These are phyloP conservation scores for Rhynchospora pubera DNA, from an alignment of 176 grass and related monocot species.

Conservation along the genomic window DNA sequence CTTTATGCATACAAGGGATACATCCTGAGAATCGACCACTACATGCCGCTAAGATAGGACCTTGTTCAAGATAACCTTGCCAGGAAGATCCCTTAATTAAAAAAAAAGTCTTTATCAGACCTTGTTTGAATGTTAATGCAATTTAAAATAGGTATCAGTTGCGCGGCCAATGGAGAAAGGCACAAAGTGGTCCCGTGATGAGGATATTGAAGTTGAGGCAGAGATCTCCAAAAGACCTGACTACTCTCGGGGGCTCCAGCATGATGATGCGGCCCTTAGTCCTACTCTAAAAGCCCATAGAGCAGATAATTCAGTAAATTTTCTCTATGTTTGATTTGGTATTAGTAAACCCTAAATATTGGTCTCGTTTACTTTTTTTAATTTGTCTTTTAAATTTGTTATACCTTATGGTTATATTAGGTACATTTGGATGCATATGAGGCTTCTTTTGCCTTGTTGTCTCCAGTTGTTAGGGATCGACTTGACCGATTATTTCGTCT, in stretches of 20 bases:
- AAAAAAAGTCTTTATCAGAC: slow-evolving; percentile 17
- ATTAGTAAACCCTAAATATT: background rate
- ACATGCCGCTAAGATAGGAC: background rate
- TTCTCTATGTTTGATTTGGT: background rate
- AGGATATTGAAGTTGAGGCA: slow-evolving; percentile 34
- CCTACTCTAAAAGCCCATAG: slow-evolving; percentile 49
- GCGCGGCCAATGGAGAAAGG: slow-evolving; percentile 57
- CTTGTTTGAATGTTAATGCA: background rate
- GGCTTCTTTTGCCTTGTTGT: slow-evolving; percentile 57
- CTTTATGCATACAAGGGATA: background rate
- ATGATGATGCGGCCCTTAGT: slow-evolving; percentile 31
- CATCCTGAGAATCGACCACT: background rate
- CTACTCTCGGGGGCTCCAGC: slow-evolving; percentile 33
- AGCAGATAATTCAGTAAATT: slow-evolving; percentile 37
- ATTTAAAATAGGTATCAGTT: slow-evolving; percentile 61
- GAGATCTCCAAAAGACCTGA: slow-evolving; percentile 27
- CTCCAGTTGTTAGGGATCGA: slow-evolving; percentile 56
- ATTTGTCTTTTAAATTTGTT: background rate
- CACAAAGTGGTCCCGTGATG: slow-evolving; percentile 45
- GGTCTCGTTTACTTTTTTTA: background rate
- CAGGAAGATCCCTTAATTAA: background rate
- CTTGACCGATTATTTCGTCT: slow-evolving; percentile 55
- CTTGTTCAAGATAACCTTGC: background rate
- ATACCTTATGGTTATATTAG: background rate
- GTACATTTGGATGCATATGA: slow-evolving; percentile 46